Conservation (phyloP, 805 yeast genomes). For the Saccharomyces paradoxus region DNA sequence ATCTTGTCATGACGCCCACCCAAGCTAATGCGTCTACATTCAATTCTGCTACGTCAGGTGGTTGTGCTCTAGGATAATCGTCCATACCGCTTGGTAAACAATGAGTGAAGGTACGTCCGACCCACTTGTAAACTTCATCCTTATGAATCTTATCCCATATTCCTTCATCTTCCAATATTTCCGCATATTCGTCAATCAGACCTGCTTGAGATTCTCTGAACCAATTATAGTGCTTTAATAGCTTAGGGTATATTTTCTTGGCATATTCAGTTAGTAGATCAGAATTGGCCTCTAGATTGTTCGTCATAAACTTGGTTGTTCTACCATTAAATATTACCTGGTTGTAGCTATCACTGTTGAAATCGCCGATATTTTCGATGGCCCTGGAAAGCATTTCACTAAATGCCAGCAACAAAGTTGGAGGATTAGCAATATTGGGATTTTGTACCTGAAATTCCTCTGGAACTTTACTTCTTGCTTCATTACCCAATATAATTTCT, state of each 20-base stretch:
- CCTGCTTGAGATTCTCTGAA: slow-evolving; percentile 78
- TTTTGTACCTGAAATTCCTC: slow-evolving; percentile 74
- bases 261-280: slow-evolving; percentile 54
- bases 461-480: slow-evolving; percentile 84
- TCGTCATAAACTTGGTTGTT: slow-evolving; percentile 29
- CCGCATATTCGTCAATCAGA: slow-evolving; percentile 57
- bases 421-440: slow-evolving; percentile 90
- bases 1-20: slow-evolving; percentile 87
- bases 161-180: slow-evolving; percentile 20
- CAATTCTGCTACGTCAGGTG: slow-evolving; percentile 80
- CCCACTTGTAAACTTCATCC: slow-evolving; percentile 79
- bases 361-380: slow-evolving; percentile 16
- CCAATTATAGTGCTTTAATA: slow-evolving; percentile 75
- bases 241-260: slow-evolving; percentile 60
- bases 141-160: slow-evolving; percentile 34
- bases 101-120: slow-evolving; percentile 79
- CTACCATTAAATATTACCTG: neutral
- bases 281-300: slow-evolving; percentile 48
- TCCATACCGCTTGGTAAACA: slow-evolving; percentile 91
- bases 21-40: slow-evolving; percentile 86
- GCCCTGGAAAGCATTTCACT: slow-evolving; percentile 47
- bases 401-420: slow-evolving; percentile 75
- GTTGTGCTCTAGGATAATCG: slow-evolving; percentile 82
- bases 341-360: slow-evolving; percentile 17
- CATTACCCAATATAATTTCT: slow-evolving; percentile 88